phyloP scores from a whole-genome alignment of 352 stramenopile species.

The Phytophthora pini region DNA sequence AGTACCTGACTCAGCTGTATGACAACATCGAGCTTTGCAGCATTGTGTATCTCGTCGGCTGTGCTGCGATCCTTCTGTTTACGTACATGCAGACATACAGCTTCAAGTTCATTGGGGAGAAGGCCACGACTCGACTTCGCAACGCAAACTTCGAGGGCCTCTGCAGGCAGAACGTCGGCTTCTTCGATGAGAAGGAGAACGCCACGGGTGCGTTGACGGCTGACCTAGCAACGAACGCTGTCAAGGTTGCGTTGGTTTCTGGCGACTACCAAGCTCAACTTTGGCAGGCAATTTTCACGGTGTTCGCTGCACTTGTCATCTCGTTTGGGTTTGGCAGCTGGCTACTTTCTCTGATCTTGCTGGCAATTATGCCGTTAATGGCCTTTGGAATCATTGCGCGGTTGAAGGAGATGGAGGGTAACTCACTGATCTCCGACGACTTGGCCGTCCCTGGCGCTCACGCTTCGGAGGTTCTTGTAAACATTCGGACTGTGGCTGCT shows the following conservation, averaged over 20 bases:
- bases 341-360: conserved; percentile 5
- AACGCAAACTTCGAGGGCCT: conserved; percentile 52
- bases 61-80: conserved; percentile 33
- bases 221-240: conserved; percentile 58
- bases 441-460: conserved; percentile 41
- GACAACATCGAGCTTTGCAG: conserved; percentile 34
- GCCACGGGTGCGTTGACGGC: conserved; percentile 60
- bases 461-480: conserved; percentile 48
- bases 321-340: conserved; percentile 2
- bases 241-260: conserved; percentile 50
- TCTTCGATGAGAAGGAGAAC: conserved; percentile 77
- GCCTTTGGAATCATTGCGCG: not conserved
- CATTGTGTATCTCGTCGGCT: conserved; percentile 40
- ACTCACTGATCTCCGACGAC: conserved; percentile 24
- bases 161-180: conserved; percentile 57
- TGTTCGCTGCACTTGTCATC: not conserved
- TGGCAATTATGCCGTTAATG: conserved; percentile 4
- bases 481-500: conserved; percentile 51
- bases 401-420: conserved; percentile 30
- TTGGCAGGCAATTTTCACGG: conserved; percentile 36
- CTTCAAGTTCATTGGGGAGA: conserved; percentile 63
- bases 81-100: conserved; percentile 50
- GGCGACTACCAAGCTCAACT: conserved; percentile 56
- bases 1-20: conserved; percentile 42
- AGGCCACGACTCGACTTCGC: conserved; percentile 43